These are phyloP conservation scores for Croton setiger DNA, from an alignment of 441 rosid species.

Conservation along the genomic window DNA sequence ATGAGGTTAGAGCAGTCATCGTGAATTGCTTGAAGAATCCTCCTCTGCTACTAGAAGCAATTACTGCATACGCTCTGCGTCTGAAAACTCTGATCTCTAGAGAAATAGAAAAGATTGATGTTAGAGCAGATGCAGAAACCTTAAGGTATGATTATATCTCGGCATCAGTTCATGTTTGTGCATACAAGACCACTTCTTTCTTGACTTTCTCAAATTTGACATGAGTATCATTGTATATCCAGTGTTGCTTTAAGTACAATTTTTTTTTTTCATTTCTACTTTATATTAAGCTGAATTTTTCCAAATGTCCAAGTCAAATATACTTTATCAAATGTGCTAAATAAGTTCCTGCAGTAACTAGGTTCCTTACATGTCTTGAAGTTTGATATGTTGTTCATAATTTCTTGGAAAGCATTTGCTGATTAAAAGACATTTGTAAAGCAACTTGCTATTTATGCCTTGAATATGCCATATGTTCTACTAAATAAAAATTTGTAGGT, in stretches of 20 bases:
- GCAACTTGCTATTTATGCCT: not conserved
- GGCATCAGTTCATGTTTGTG: constrained; percentile 7
- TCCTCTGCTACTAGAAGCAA: constrained; percentile 74
- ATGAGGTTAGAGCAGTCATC: constrained; percentile 63
- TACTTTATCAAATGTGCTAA: not conserved
- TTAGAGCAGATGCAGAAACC: constrained; percentile 89
- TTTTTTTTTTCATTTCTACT: not conserved
- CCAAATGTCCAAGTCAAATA: not conserved
- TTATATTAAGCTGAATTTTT: not conserved
- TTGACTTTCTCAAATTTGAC: constrained; percentile 13
- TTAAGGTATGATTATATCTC: constrained; percentile 41
- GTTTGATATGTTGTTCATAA: not conserved
- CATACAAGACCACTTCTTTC: not conserved
- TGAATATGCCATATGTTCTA: not conserved
- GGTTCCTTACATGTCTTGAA: not conserved
- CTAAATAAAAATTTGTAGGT: not conserved
- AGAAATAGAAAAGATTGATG: constrained; percentile 89
- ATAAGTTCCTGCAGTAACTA: not conserved
- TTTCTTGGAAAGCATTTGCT: not conserved
- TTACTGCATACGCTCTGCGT: constrained; percentile 61
- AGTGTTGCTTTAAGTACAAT: not conserved
- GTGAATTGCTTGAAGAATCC: constrained; percentile 68
- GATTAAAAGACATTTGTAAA: not conserved
- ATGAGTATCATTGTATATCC: not conserved
- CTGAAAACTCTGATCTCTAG: constrained; percentile 60